Conservation (phyloP, 2,329 filamentous ascomycete species). For the Aspergillus amoenus region DNA sequence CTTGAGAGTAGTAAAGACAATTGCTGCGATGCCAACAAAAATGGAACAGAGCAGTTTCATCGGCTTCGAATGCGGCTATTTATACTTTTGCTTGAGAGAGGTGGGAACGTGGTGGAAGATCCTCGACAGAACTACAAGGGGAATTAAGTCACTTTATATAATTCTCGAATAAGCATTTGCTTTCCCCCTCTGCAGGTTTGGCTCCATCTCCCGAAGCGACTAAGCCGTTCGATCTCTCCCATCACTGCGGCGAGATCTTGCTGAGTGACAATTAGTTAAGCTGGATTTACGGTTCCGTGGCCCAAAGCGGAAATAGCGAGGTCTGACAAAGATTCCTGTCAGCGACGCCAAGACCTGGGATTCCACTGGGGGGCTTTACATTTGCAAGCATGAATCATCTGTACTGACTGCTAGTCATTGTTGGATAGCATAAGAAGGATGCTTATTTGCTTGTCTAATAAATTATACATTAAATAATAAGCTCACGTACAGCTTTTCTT, state of each 20-base stretch:
- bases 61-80: slow-evolving; percentile 23
- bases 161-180: slow-evolving; percentile 11
- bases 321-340: slow-evolving; percentile 28
- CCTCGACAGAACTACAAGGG: not conserved
- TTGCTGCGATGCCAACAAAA: slow-evolving; percentile 39
- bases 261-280: slow-evolving; percentile 2
- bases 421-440: not conserved
- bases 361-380: not conserved
- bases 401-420: not conserved
- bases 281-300: not conserved
- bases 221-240: not conserved
- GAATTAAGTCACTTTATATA: slow-evolving; percentile 30
- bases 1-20: slow-evolving; percentile 20
- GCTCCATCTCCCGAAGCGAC: not conserved
- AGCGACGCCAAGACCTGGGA: slow-evolving; percentile 18
- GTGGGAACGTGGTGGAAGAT: slow-evolving; percentile 24
- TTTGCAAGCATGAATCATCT: slow-evolving; percentile 7
- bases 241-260: not conserved
- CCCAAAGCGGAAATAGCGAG: slow-evolving; percentile 1
- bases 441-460: not conserved
- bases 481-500: not conserved
- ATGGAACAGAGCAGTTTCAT: slow-evolving; percentile 39
- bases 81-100: slow-evolving; percentile 23
- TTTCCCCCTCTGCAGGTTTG: not conserved
- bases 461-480: not conserved